A percentile compares a stretch with the other conserved stretches of the same genome.
These are phyloP conservation scores for Calonectria multiphialidica DNA, from an alignment of 2,329 filamentous ascomycete species.

Conservation along the genomic window DNA sequence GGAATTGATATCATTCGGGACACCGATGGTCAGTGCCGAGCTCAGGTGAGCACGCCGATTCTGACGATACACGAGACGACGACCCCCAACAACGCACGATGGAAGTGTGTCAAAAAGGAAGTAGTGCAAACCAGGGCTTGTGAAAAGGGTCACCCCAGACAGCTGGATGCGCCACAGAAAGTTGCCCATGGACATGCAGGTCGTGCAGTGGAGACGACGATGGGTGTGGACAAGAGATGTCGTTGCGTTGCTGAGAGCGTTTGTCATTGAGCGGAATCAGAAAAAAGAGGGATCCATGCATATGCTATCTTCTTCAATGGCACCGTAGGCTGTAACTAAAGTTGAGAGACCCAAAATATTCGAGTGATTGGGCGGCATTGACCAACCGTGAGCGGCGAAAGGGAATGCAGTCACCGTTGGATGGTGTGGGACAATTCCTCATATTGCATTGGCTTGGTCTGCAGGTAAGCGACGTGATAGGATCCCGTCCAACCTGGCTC, in stretches of 20 bases:
- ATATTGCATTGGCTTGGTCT: conserved; percentile 25
- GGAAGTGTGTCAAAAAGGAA: conserved; percentile 20
- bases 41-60: conserved; percentile 15
- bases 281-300: conserved; percentile 10
- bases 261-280: conserved; percentile 8
- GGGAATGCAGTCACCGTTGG: conserved; percentile 10
- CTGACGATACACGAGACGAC: conserved; percentile 20
- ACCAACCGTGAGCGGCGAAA: conserved; percentile 22
- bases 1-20: conserved; percentile 22
- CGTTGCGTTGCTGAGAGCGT: conserved; percentile 13
- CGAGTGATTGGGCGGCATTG: conserved; percentile 22
- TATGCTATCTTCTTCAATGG: conserved; percentile 5
- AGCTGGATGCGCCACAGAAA: conserved; percentile 11
- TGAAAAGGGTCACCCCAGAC: conserved; percentile 21
- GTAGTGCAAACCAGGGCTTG: conserved; percentile 15
- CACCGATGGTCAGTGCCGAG: conserved; percentile 23
- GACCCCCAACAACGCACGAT: conserved; percentile 22
- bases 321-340: not conserved
- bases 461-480: conserved; percentile 12
- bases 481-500: not conserved
- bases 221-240: not conserved
- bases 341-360: conserved; percentile 9
- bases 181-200: conserved; percentile 18
- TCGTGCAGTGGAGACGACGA: conserved; percentile 5
- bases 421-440: conserved; percentile 23